Base-by-base conservation (phyloP, 371 early-diverging fungal genomes). In the Mortierella sp. region DNA sequence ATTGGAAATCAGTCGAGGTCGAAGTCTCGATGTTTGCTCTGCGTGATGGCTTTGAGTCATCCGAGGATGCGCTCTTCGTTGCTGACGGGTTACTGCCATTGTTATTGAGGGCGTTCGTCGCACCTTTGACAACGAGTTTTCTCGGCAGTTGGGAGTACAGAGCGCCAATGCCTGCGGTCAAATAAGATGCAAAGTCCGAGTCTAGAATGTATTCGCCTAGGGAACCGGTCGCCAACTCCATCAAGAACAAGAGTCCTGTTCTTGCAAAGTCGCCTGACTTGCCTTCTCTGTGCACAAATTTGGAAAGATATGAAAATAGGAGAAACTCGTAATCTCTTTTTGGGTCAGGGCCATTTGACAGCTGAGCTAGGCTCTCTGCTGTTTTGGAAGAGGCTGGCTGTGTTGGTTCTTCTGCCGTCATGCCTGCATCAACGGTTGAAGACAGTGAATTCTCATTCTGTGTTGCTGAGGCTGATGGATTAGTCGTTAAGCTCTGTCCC, bases 91-190 rank as follows among this genome's bases (percentile, higher is more conserved):
- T 37, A 37, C 5, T 9, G 5, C 37, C 37, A 37, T 37, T 37
- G 21, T 87, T 86, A 67, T 85, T 88, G 18, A 87, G 82, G 11
- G 83, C 79, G n/a, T 82, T 75, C 0, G 80, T 70, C 21, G 77
- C 81, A 23, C 79, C 83, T 28, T 85, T 81, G 28, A 95, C 86
- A 30, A 89, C 82, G 23, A 95, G 73, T 57, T 93, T 91, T 46
- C 94, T 87, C 7, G 98, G 97, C 14, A 98, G 86, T 79, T 96
- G 97, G 14, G 96, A 95, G 81, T 93, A 97, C 25, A 97, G 82
- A 0, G 96, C 97, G 46, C 96, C 95, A 19, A 98, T 81, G 1
- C 96, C 94, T 23, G 96, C 96, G 1, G 92, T 88, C 79, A 96
- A 84, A 44, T 94, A 89, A 1, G 90, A 89, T 1, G 93, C 87